phyloP scores from a whole-genome alignment of 768 basidiomycete species.

The Terana coerulea region DNA sequence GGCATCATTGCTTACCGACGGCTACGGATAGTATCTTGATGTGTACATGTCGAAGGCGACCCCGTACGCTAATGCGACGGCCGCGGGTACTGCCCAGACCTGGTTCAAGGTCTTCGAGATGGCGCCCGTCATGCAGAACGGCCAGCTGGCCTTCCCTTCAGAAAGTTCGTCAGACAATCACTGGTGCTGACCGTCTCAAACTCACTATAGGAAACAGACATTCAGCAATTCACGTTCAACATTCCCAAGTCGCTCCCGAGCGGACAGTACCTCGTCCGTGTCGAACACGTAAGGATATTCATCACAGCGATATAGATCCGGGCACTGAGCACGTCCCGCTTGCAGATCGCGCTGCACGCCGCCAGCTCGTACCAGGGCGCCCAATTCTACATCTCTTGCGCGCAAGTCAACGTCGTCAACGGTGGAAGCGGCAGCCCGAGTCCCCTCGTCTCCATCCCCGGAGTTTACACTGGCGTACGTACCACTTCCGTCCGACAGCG shows the following conservation, averaged over 20 bases:
- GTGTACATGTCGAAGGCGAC: slow-evolving; percentile 28
- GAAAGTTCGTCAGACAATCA: slow-evolving; percentile 13
- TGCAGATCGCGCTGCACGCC: slow-evolving; percentile 22
- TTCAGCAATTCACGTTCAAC: slow-evolving; percentile 24
- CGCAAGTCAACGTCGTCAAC: slow-evolving; percentile 29
- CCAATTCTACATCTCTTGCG: slow-evolving; percentile 31
- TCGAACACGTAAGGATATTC: slow-evolving; percentile 22
- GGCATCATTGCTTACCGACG: background rate
- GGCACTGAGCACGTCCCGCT: too few relatives aligned
- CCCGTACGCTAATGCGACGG: slow-evolving; percentile 23
- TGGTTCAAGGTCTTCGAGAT: slow-evolving; percentile 44
- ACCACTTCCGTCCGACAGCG: background rate
- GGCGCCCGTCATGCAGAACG: slow-evolving; percentile 20
- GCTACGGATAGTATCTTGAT: slow-evolving; percentile 18
- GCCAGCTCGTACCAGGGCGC: slow-evolving; percentile 25
- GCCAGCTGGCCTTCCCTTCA: slow-evolving; percentile 24
- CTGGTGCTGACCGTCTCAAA: background rate
- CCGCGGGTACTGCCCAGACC: slow-evolving; percentile 36
- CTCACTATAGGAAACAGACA: slow-evolving; percentile 6
- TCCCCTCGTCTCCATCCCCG: slow-evolving; percentile 30
- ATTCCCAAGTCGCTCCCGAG: slow-evolving; percentile 27
- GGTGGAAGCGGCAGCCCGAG: slow-evolving; percentile 29
- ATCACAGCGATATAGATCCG: background rate
- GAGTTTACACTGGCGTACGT: slow-evolving; percentile 28
- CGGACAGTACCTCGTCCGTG: slow-evolving; percentile 30